Conservation (phyloP, 371 early-diverging fungal genomes). For the Actinomortierella wolfii region DNA sequence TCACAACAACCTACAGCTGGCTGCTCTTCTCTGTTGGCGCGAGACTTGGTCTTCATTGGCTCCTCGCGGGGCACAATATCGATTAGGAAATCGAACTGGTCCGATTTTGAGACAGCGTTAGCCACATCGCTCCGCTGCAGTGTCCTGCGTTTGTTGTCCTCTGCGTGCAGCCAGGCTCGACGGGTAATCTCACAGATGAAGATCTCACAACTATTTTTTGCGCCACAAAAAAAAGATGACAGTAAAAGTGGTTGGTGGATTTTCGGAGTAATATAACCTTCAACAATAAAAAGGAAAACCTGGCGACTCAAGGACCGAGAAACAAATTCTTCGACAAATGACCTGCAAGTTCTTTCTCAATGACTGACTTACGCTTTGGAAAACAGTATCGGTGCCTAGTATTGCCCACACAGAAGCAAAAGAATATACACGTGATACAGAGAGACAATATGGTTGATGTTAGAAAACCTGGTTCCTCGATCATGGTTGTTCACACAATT, state of each 20-base stretch:
- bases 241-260: background rate
- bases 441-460: too few species aligned
- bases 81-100: conserved; percentile 91
- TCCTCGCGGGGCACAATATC: conserved; percentile 90
- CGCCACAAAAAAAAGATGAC: background rate
- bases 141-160: conserved; percentile 93
- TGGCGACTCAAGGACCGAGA: background rate
- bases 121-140: conserved; percentile 86
- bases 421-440: too few species aligned
- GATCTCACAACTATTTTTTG: conserved; percentile 84
- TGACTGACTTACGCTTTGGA: conserved; percentile 51
- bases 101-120: conserved; percentile 78
- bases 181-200: conserved; percentile 92
- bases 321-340: too few species aligned
- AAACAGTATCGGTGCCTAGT: conserved; percentile 52
- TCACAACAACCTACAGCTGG: conserved; percentile 17
- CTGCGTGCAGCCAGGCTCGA: conserved; percentile 91
- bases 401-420: too few species aligned
- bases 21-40: conserved; percentile 29
- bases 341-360: too few species aligned
- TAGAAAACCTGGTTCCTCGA: too few species aligned
- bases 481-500: too few species aligned
- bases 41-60: conserved; percentile 18
- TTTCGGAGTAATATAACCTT: background rate
- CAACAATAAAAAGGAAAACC: background rate